A percentile compares a stretch with the other conserved stretches of the same genome.
Conservation (phyloP, 768 basidiomycete species). For the Auriscalpium orientale region DNA sequence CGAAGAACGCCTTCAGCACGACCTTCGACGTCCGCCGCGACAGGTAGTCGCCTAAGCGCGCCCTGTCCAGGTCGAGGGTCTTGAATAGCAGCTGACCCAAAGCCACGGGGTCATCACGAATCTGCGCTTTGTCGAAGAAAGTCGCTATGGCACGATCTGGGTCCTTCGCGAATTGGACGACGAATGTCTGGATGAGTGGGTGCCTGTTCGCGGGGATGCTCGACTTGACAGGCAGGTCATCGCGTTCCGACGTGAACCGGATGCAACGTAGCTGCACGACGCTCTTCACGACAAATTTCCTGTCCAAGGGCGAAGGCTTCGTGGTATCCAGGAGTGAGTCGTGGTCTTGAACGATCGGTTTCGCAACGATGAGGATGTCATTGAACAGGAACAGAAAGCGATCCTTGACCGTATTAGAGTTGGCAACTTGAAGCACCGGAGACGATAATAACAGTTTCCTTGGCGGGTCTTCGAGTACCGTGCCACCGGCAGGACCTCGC, state of each 20-base stretch:
- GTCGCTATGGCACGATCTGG: conserved; percentile 72
- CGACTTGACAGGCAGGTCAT: conserved; percentile 44
- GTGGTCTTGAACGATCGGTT: conserved; percentile 70
- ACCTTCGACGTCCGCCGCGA: conserved; percentile 63
- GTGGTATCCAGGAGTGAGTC: conserved; percentile 52
- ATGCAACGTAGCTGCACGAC: conserved; percentile 72
- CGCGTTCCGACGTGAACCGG: conserved; percentile 62
- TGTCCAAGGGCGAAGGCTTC: conserved; percentile 52
- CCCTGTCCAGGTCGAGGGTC: conserved; percentile 75
- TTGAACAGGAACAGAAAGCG: conserved; percentile 96
- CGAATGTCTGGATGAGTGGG: conserved; percentile 62
- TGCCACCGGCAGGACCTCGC: conserved; percentile 49
- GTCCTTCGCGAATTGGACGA: conserved; percentile 72
- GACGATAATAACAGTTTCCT: conserved; percentile 79
- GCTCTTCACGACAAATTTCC: conserved; percentile 83
- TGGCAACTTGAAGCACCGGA: conserved; percentile 89
- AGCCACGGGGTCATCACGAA: conserved; percentile 59
- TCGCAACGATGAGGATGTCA: conserved; percentile 89
- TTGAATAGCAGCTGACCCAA: conserved; percentile 77
- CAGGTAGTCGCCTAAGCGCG: conserved; percentile 79
- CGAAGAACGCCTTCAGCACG: conserved; percentile 78
- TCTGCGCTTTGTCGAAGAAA: conserved; percentile 55
- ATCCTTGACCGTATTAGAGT: conserved; percentile 90
- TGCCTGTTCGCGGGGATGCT: conserved; percentile 38
- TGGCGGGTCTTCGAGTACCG: conserved; percentile 73